Evolutionary conservation across 2,329 filamentous ascomycete species (phyloP), one percentile per base, ranked within the genome.

Genomic region (Stemphylium beticola): DNA sequence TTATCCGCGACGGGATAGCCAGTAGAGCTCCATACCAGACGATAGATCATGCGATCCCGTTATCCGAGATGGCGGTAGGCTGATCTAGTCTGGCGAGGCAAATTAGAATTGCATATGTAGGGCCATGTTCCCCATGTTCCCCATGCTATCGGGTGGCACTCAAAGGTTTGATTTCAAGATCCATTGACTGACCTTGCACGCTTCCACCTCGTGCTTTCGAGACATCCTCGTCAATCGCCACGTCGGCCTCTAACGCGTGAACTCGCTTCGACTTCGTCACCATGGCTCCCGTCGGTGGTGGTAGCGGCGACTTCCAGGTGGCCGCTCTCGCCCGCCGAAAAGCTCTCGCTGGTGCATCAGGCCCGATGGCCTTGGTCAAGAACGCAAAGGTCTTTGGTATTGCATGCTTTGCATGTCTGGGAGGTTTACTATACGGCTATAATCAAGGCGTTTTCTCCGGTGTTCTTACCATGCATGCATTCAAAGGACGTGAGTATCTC

Each of bases 371-470:
- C 4, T 62, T 85, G 34, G 29, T 84, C 29, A 78, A 78, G 60
- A 84, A 83, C 64, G 67, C 77, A 46, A 81, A 79, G 55, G 82
- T 83, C 20, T 82, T 82, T 58, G 77, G 78, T n/a, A 83, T 85
- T 63, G 81, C 81, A 8, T 78, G 81, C 47, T 85, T 84, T 57
- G 78, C 78, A 6, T 81, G 77, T 56, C 69, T 83, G 33, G 81
- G 80, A 62, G 81, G 81, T 43, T 66, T 82, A 33, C 75, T 83
- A 22, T 85, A 89, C 69, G 87, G 89, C n/a, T 91, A 90, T 76
- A 91, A 91, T 67, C 87, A 90, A 39, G 89, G 89, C 63, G 87
- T 90, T 74, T 90, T 90, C 74, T 85, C 85, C n/a, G 88, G 88
- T 32, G 84, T 92, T 11, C 66, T 85, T 46, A 79, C 76, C 29